A percentile compares a stretch with the other conserved stretches of the same genome.
These are phyloP conservation scores for Boletus bicolor DNA, from an alignment of 768 basidiomycete genomes.

Conservation along the genomic window DNA sequence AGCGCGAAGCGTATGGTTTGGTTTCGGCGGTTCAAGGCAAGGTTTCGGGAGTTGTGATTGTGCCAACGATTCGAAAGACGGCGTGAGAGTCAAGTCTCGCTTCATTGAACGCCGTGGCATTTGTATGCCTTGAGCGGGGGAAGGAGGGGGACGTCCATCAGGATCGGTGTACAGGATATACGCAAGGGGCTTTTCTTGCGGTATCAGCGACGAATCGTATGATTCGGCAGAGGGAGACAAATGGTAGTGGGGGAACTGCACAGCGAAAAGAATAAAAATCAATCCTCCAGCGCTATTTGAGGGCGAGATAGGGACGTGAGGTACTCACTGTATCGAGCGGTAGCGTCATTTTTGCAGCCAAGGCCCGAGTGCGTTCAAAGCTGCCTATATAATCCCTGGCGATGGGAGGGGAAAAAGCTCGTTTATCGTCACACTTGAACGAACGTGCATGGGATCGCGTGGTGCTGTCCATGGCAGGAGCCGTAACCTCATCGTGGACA, in stretches of 20 bases:
- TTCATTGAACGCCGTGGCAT: slow-evolving; percentile 10
- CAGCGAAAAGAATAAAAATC: neutral
- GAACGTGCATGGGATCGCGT: slow-evolving; percentile 13
- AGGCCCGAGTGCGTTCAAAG: slow-evolving; percentile 9
- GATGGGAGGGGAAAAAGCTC: neutral
- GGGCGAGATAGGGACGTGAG: neutral
- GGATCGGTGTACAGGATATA: slow-evolving; percentile 20
- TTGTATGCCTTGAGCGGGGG: slow-evolving; percentile 5
- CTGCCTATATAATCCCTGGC: slow-evolving; percentile 6
- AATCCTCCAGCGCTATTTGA: neutral
- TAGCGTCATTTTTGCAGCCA: slow-evolving; percentile 19
- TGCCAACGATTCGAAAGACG: slow-evolving; percentile 1
- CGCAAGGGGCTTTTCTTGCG: slow-evolving; percentile 7
- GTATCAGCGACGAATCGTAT: slow-evolving; percentile 5
- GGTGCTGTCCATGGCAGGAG: neutral
- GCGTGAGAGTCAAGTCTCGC: slow-evolving; percentile 9
- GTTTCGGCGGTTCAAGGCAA: slow-evolving; percentile 8
- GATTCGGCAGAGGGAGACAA: slow-evolving; percentile 10
- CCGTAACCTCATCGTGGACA: slow-evolving; percentile 26
- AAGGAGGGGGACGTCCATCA: slow-evolving; percentile 5
- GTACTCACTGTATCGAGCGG: slow-evolving; percentile 18
- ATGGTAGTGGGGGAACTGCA: slow-evolving; percentile 8
- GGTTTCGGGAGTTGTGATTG: neutral
- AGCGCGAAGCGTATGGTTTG: slow-evolving; percentile 23
- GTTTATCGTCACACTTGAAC: slow-evolving; percentile 11